Evolutionary conservation across 2,329 filamentous ascomycete genomes (phyloP), one percentile per base, ranked within the genome.

Genomic region (Claviceps sp.): DNA sequence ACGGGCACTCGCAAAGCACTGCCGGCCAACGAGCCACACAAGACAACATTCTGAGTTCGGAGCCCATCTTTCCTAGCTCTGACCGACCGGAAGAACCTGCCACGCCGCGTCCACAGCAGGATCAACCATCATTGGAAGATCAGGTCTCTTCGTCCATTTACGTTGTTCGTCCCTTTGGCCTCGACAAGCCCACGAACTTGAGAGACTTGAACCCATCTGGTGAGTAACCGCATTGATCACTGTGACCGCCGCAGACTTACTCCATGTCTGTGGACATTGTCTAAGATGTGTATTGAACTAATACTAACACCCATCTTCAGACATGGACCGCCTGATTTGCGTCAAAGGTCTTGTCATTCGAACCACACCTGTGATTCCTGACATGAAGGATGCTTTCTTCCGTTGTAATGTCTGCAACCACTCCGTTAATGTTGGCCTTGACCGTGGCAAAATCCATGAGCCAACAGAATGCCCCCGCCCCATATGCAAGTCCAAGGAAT

Each of bases 361-460:
- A 56, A 87, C 93, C 3, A 97, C 93, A 0, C 89, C 93, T 0
- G 87, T 98, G 58, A 97, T 98, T 57, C 93, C 93, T 0, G 93
- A 98, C 62, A 98, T 98, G 94, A 96, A 94, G 70, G 88, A 95
- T 65, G 93, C 93, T 0, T 96, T 95, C 71, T 98, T 98, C 80
- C 86, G 88, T 57, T 98, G 93, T 71, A 87, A 89, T 54, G 81
- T 91, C 26, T 98, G 93, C 70, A 89, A 89, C 62, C 89, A 96
- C 68, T 91, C 87, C 4, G 81, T 95, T 55, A 87, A 86, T 56
- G 89, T 96, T 51, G 86, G 89, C 52, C 85, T 98, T 61, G 93
- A 98, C 65, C 85, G 93, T 62, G 93, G 94, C 67, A 93, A 91
- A 72, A 98, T 98, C 62, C 84, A 88, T 22, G 93, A 98, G 67